Percentiles rank a stretch among this genome's conserved stretches.
phyloP scores from a whole-genome alignment of 768 basidiomycete genomes.

The Cystoderma amianthinum region DNA sequence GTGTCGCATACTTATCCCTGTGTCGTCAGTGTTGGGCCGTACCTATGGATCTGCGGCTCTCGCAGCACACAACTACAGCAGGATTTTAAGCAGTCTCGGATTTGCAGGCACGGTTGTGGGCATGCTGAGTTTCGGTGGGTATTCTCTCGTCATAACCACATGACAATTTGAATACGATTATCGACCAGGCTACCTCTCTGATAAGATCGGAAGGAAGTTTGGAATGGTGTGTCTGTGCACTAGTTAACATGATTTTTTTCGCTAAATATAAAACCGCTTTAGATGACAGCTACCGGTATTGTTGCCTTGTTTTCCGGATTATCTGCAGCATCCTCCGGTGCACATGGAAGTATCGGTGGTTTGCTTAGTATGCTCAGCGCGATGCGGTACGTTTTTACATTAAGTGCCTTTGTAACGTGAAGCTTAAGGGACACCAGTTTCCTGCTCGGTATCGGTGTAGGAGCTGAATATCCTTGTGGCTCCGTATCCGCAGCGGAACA shows the following conservation, averaged over 20 bases:
- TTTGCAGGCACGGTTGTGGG: constrained; percentile 89
- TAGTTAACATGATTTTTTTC: constrained; percentile 7
- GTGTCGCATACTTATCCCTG: neutral
- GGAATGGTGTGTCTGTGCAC: constrained; percentile 60
- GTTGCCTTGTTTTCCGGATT: constrained; percentile 83
- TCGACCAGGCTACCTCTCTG: constrained; percentile 62
- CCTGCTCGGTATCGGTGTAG: constrained; percentile 82
- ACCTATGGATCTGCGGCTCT: constrained; percentile 60
- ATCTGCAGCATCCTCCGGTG: constrained; percentile 78
- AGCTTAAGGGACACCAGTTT: constrained; percentile 40
- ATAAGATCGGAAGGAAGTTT: constrained; percentile 81
- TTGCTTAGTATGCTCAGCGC: constrained; percentile 73
- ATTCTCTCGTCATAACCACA: constrained; percentile 1
- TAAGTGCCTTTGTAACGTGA: neutral
- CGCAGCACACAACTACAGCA: constrained; percentile 49
- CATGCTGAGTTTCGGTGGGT: constrained; percentile 66
- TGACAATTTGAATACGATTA: too few species aligned
- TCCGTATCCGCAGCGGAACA: constrained; percentile 87
- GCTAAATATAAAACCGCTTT: neutral
- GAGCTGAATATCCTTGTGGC: constrained; percentile 88
- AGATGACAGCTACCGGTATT: constrained; percentile 81
- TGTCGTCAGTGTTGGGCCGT: constrained; percentile 52
- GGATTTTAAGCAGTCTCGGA: constrained; percentile 56
- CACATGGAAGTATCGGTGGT: constrained; percentile 61
- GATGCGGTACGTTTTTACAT: constrained; percentile 47